Evolutionary conservation across 2,329 filamentous ascomycete genomes (phyloP).

Genomic region (Alternaria gaisen): DNA sequence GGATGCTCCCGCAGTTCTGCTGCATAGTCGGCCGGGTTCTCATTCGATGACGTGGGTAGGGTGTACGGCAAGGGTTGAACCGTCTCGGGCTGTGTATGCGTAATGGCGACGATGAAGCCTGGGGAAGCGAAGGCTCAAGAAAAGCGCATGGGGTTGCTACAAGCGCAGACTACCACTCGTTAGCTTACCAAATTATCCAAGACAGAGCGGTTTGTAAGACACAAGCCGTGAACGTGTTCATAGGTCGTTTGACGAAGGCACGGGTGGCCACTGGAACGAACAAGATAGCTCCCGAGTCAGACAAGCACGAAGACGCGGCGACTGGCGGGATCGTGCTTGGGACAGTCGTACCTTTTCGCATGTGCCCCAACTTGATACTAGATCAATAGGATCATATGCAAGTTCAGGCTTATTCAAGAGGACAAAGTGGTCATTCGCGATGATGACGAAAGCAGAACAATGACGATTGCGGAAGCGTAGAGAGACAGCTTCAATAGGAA

Average conservation of each 20-base stretch:
- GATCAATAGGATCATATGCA: conserved; percentile 28
- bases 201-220: conserved; percentile 49
- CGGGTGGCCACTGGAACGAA: conserved; percentile 43
- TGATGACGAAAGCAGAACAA: conserved; percentile 31
- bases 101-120: conserved; percentile 36
- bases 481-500: conserved; percentile 41
- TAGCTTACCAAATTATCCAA: conserved; percentile 50
- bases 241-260: conserved; percentile 45
- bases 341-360: conserved; percentile 44
- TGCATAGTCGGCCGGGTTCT: conserved; percentile 34
- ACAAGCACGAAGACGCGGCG: conserved; percentile 38
- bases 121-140: conserved; percentile 40
- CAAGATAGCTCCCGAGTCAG: conserved; percentile 45
- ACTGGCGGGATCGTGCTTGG: conserved; percentile 34
- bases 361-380: conserved; percentile 35
- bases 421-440: conserved; percentile 43
- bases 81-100: conserved; percentile 22
- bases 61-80: conserved; percentile 22
- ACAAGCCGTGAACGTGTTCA: conserved; percentile 52
- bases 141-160: conserved; percentile 40
- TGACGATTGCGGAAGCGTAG: conserved; percentile 47
- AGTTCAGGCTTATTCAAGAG: conserved; percentile 42
- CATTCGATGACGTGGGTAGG: conserved; percentile 33
- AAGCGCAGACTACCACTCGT: conserved; percentile 49
- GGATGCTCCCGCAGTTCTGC: conserved; percentile 30